phyloP scores from a whole-genome alignment of 108 stramenopile genomes.

The Discostella stelligeroides region DNA sequence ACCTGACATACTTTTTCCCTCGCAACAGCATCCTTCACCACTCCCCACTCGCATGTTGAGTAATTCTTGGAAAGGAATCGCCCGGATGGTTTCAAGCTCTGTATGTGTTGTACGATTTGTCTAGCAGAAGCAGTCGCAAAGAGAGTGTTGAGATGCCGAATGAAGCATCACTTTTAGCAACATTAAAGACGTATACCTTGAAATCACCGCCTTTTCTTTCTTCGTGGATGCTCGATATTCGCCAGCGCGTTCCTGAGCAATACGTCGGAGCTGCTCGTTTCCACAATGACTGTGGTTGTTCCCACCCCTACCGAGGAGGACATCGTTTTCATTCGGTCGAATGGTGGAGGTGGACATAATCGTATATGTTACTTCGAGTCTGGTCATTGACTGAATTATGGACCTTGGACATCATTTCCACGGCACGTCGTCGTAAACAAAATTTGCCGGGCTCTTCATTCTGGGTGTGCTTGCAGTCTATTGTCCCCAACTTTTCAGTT shows the following conservation, averaged over 20 bases:
- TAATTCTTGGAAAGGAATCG: conserved; percentile 62
- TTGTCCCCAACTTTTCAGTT: not conserved
- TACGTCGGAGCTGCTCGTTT: conserved; percentile 62
- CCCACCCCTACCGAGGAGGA: conserved; percentile 31
- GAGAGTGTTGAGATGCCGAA: not conserved
- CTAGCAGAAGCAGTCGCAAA: not conserved
- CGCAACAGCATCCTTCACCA: conserved; percentile 66
- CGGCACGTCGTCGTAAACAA: no score
- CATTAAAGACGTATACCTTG: conserved; percentile 14
- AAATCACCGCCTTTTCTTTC: conserved; percentile 46
- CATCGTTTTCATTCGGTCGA: conserved; percentile 22
- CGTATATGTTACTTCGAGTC: not conserved
- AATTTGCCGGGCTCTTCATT: not conserved
- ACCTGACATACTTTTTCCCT: conserved; percentile 80
- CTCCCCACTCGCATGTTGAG: conserved; percentile 53
- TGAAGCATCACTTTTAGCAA: not conserved
- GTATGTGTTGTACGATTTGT: conserved; percentile 17
- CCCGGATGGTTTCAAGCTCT: conserved; percentile 38
- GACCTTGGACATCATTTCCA: not conserved
- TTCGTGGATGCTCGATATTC: conserved; percentile 42
- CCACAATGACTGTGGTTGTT: conserved; percentile 67
- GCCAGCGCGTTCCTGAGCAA: conserved; percentile 47
- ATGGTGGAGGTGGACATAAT: conserved; percentile 5
- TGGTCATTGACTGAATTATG: not conserved
- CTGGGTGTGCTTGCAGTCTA: no score